Conservation (phyloP, 371 early-diverging fungal species). For the Nematocida major region DNA sequence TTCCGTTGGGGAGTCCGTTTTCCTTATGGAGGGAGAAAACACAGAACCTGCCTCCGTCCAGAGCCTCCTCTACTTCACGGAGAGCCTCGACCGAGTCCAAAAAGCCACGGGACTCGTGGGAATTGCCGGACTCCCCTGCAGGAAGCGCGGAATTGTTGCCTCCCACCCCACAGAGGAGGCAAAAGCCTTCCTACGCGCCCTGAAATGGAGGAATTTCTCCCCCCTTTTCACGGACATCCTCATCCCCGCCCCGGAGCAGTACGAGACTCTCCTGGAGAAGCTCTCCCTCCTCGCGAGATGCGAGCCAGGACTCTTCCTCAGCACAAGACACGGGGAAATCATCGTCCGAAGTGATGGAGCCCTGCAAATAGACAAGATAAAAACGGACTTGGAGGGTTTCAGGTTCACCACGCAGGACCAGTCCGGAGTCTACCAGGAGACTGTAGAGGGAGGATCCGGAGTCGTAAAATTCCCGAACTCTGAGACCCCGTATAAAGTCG, state of each 20-base stretch:
- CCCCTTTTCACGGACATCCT: slow-evolving; percentile 40
- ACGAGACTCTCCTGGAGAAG: neutral
- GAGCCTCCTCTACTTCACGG: slow-evolving; percentile 5
- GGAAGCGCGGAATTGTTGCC: slow-evolving; percentile 21
- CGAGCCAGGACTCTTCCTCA: slow-evolving; percentile 38
- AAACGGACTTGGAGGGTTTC: slow-evolving; percentile 44
- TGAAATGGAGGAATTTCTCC: slow-evolving; percentile 14
- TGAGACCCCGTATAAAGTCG: neutral
- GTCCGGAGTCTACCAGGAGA: slow-evolving; percentile 24
- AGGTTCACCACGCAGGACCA: neutral
- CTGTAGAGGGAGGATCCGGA: slow-evolving; percentile 2
- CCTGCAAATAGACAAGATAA: slow-evolving; percentile 42
- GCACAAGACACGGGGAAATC: neutral
- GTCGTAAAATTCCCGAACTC: neutral
- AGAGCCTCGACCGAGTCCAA: neutral
- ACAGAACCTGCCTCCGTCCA: neutral
- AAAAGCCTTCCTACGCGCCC: neutral
- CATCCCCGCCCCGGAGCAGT: neutral
- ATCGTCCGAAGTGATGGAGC: slow-evolving; percentile 36
- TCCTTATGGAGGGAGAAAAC: neutral
- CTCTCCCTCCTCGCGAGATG: slow-evolving; percentile 24
- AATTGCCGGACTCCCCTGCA: slow-evolving; percentile 17
- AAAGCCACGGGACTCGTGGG: slow-evolving; percentile 23
- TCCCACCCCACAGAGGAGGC: neutral
- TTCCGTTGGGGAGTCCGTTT: neutral